These are phyloP conservation scores for Heliamphora pulchella DNA, from an alignment of 179 eudicot species.

Conservation along the genomic window DNA sequence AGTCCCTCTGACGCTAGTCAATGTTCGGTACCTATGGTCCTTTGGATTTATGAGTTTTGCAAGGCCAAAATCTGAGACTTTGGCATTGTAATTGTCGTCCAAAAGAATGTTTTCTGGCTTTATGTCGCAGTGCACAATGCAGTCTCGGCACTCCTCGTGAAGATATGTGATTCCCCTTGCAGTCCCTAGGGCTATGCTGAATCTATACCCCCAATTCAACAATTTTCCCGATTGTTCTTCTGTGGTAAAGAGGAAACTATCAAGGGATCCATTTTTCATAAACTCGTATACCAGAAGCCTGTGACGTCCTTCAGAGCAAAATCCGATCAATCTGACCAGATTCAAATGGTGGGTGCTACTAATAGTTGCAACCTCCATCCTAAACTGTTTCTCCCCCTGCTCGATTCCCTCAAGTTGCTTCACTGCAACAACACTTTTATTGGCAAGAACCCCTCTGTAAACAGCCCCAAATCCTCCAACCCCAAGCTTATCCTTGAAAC, in stretches of 20 bases:
- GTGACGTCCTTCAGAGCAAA: constrained; percentile 77
- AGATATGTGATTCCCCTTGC: constrained; percentile 81
- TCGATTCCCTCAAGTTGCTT: constrained; percentile 84
- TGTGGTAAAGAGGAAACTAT: constrained; percentile 47
- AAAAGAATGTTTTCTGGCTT: constrained; percentile 83
- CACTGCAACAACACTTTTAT: constrained; percentile 55
- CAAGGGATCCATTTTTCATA: constrained; percentile 81
- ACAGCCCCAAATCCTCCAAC: constrained; percentile 85
- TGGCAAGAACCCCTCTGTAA: constrained; percentile 60
- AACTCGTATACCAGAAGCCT: constrained; percentile 80
- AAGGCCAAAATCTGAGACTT: constrained; percentile 83
- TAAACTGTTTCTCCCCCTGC: constrained; percentile 87
- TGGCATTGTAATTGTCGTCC: constrained; percentile 63
- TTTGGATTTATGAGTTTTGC: constrained; percentile 62
- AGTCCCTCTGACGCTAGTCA: constrained; percentile 71
- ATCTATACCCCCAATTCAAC: constrained; percentile 61
- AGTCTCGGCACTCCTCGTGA: constrained; percentile 88
- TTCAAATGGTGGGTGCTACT: constrained; percentile 88
- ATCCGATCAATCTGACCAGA: constrained; percentile 68
- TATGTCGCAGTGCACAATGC: constrained; percentile 78
- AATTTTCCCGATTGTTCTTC: constrained; percentile 35
- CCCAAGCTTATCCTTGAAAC: constrained; percentile 82
- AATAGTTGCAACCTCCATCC: constrained; percentile 92
- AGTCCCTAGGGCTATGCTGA: constrained; percentile 68
- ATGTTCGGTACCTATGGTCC: constrained; percentile 59